Percentiles rank a stretch among this genome's conserved stretches.
Evolutionary conservation across 2,329 filamentous ascomycete species (phyloP).

Genomic region (Alternaria sp.): DNA sequence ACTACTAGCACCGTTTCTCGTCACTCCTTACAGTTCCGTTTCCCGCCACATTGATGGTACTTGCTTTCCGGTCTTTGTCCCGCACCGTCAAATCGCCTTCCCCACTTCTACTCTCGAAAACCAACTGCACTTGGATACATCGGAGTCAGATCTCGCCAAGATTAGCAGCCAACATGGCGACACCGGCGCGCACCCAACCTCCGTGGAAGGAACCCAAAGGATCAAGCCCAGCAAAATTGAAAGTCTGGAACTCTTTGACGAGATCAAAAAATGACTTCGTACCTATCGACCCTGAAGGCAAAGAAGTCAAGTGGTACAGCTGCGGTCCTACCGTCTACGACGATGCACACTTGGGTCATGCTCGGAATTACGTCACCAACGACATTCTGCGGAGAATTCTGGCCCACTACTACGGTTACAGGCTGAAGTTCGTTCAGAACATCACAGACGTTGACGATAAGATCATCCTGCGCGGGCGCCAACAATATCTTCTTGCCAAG

Average conservation of each 20-base stretch:
- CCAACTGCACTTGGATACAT: constrained; percentile 16
- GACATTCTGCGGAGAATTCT: constrained; percentile 87
- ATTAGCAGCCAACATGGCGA: constrained; percentile 38
- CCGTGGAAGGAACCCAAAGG: constrained; percentile 48
- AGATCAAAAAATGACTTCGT: constrained; percentile 76
- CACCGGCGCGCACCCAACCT: constrained; percentile 46
- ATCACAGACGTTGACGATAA: constrained; percentile 70
- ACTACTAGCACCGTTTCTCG: constrained; percentile 12
- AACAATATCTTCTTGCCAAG: constrained; percentile 78
- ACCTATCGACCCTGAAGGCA: constrained; percentile 70
- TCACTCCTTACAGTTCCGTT: constrained; percentile 21
- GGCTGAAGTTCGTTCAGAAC: constrained; percentile 90
- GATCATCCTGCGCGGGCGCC: constrained; percentile 71
- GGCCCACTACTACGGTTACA: constrained; percentile 80
- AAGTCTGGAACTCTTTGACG: constrained; percentile 82
- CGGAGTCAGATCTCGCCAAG: constrained; percentile 5
- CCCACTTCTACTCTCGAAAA: constrained; percentile 27
- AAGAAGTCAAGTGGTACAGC: constrained; percentile 82
- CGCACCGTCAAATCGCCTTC: constrained; percentile 33
- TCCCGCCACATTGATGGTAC: constrained; percentile 41
- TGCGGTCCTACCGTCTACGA: constrained; percentile 90
- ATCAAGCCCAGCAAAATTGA: constrained; percentile 62
- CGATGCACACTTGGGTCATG: constrained; percentile 82
- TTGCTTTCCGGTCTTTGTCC: constrained; percentile 33
- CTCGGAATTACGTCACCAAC: constrained; percentile 87